phyloP scores from a whole-genome alignment of 108 stramenopile species.

The Cyclotella sp. region DNA sequence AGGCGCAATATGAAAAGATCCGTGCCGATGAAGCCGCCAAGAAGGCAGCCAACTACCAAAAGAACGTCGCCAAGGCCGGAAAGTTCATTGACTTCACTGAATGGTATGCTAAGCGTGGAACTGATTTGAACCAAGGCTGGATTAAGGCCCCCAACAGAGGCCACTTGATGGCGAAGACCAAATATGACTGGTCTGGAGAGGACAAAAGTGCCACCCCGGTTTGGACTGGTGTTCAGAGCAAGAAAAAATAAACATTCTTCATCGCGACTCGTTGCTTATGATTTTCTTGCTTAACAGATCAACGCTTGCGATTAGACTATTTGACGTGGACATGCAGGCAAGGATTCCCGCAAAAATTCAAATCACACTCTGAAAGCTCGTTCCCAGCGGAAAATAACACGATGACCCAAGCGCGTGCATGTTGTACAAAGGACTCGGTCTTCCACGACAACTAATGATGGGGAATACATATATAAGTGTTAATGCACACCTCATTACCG shows the following conservation, averaged over 20 bases:
- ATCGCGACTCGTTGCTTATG: no score
- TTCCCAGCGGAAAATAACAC: no score
- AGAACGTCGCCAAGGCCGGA: slow-evolving; percentile 85
- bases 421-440: neutral
- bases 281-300: no score
- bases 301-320: no score
- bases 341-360: no score
- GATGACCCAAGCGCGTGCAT: no score
- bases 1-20: slow-evolving; percentile 72
- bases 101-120: slow-evolving; percentile 80
- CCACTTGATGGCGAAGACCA: slow-evolving; percentile 88
- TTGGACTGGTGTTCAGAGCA: slow-evolving; percentile 40
- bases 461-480: neutral
- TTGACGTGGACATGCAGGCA: no score
- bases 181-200: slow-evolving; percentile 74
- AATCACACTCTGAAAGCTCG: no score
- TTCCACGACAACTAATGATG: neutral
- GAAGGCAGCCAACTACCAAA: slow-evolving; percentile 80
- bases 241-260: slow-evolving; percentile 30
- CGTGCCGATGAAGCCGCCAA: slow-evolving; percentile 63
- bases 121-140: slow-evolving; percentile 66
- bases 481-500: neutral
- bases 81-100: slow-evolving; percentile 83
- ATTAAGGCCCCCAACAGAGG: slow-evolving; percentile 69
- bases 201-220: slow-evolving; percentile 30